These are phyloP conservation scores for Intubia oerlemansii DNA, from an alignment of 2,329 filamentous ascomycete genomes.

Conservation along the genomic window DNA sequence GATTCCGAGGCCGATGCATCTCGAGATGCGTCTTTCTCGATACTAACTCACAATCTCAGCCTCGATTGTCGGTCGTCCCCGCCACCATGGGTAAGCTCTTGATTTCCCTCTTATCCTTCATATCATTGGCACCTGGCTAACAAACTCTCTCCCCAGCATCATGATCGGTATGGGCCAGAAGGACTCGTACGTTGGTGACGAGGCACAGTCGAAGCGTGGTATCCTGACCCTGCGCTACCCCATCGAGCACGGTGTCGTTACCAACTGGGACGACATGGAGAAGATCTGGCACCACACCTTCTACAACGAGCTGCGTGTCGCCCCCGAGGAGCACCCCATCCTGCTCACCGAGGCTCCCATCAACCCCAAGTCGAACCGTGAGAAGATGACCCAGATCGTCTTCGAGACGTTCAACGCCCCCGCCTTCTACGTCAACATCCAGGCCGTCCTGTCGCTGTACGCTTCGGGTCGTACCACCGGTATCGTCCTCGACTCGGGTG, in stretches of 20 bases:
- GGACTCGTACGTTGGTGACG: constrained; percentile 99
- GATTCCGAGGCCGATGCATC: too few species aligned
- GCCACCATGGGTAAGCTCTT: constrained; percentile 75
- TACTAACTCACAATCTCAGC: constrained; percentile 39
- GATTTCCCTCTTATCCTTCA: constrained; percentile 23
- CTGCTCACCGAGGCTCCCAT: constrained; percentile 98
- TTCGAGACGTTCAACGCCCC: constrained; percentile 99
- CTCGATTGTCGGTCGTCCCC: constrained; percentile 98
- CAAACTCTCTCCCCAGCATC: constrained; percentile 51
- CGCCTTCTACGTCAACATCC: constrained; percentile 99
- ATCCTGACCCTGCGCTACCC: constrained; percentile 98
- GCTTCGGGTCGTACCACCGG: constrained; percentile 99
- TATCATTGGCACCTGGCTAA: constrained; percentile 11
- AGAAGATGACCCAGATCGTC: constrained; percentile 99
- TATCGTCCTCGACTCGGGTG: constrained; percentile 99
- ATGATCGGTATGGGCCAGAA: constrained; percentile 99
- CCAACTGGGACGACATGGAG: constrained; percentile 99
- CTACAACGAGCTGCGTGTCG: constrained; percentile 99
- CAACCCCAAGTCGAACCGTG: constrained; percentile 99
- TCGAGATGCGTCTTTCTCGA: too few species aligned
- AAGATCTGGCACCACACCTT: constrained; percentile 99
- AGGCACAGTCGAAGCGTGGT: constrained; percentile 99
- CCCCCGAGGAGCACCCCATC: constrained; percentile 98
- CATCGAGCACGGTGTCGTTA: constrained; percentile 99
- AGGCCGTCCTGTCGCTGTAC: constrained; percentile 97